phyloP scores from a whole-genome alignment of 306 rosid species.

The Biancaea sappan region DNA sequence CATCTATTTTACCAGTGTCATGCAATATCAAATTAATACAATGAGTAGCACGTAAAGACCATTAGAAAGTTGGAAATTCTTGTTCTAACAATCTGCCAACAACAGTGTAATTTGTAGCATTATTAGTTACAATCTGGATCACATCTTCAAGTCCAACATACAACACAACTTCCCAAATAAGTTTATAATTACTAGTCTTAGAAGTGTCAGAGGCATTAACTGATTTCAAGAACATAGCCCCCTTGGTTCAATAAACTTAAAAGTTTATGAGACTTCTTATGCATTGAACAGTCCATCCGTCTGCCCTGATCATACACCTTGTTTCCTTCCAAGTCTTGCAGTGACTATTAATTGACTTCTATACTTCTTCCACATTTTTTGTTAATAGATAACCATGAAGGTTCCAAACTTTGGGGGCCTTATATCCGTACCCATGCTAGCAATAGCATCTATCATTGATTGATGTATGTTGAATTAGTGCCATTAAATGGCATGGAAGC shows the following conservation, averaged over 20 bases:
- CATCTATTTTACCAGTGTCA: too few relatives aligned
- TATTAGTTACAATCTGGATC: too few relatives aligned
- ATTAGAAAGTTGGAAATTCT: too few relatives aligned
- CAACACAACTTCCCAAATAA: not conserved
- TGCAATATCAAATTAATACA: too few relatives aligned
- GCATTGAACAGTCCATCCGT: not conserved
- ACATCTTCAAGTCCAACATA: not conserved
- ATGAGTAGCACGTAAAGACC: too few relatives aligned
- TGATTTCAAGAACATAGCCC: not conserved
- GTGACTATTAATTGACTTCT: not conserved
- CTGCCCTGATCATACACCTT: too few relatives aligned
- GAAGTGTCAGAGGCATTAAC: not conserved
- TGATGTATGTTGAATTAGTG: too few relatives aligned
- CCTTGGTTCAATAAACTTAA: not conserved
- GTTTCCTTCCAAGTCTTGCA: too few relatives aligned
- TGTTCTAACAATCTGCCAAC: not conserved
- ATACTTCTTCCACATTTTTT: not conserved
- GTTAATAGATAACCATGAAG: not conserved
- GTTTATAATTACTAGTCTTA: not conserved
- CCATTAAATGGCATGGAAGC: too few relatives aligned
- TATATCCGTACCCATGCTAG: too few relatives aligned
- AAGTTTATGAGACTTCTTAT: not conserved
- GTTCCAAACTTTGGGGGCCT: too few relatives aligned
- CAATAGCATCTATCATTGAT: too few relatives aligned
- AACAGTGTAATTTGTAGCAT: slow-evolving; percentile 7